A percentile compares a stretch with the other conserved stretches of the same genome.
These are phyloP conservation scores for Ascodesmis nigricans DNA, from an alignment of 495 filamentous ascomycete genomes.

Conservation along the genomic window DNA sequence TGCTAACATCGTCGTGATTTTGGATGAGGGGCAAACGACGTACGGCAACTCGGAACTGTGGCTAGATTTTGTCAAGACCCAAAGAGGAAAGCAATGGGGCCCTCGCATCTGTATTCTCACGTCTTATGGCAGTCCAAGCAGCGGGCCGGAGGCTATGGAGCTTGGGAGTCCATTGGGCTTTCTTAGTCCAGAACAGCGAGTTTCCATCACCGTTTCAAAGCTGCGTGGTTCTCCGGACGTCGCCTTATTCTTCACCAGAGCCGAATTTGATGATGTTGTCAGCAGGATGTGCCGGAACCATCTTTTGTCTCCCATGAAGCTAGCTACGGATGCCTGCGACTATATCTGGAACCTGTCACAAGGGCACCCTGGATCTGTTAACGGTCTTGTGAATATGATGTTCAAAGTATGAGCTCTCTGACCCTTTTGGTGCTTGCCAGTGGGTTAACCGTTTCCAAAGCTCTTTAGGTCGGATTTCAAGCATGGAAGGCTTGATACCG, in stretches of 20 bases:
- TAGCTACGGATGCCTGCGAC: background rate
- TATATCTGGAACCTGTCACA: background rate
- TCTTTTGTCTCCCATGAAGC: background rate
- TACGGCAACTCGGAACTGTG: slow-evolving; percentile 10
- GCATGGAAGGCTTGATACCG: too few species aligned
- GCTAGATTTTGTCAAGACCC: slow-evolving; percentile 11
- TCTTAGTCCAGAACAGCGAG: slow-evolving; percentile 5
- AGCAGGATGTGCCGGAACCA: too few species aligned
- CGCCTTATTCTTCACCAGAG: slow-evolving; percentile 11
- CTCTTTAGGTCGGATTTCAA: too few species aligned
- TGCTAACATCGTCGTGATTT: slow-evolving; percentile 9
- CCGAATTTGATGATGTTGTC: slow-evolving; percentile 12
- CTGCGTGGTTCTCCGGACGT: slow-evolving; percentile 4
- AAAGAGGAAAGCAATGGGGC: slow-evolving; percentile 6
- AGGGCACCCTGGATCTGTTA: background rate
- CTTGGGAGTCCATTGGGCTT: slow-evolving; percentile 1
- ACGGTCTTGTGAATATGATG: background rate
- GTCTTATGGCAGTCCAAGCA: slow-evolving; percentile 12
- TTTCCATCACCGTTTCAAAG: slow-evolving; percentile 6
- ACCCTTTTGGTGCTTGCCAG: too few species aligned
- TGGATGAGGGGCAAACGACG: slow-evolving; percentile 16
- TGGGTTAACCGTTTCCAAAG: too few species aligned
- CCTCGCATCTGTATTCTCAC: slow-evolving; percentile 13
- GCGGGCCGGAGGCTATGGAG: background rate
- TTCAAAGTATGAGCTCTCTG: too few species aligned